phyloP scores from a whole-genome alignment of 1,284 basidiomycete genomes.

The Naganishia cerealis region DNA sequence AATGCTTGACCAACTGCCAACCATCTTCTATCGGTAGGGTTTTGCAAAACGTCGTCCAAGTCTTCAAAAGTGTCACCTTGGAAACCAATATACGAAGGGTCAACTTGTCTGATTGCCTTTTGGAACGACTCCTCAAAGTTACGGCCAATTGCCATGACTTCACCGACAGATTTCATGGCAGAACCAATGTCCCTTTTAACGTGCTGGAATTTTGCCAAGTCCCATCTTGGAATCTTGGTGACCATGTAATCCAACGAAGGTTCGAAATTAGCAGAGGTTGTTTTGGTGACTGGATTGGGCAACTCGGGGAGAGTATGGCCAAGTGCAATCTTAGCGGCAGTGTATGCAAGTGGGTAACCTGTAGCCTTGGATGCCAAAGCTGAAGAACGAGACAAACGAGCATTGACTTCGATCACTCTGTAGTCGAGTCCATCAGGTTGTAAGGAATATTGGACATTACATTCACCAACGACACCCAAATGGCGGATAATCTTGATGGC shows the following conservation, averaged over 20 bases:
- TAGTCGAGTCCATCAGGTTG: slow-evolving; percentile 91
- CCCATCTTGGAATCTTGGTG: slow-evolving; percentile 99
- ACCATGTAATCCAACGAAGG: slow-evolving; percentile 99
- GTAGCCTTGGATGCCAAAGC: slow-evolving; percentile 98
- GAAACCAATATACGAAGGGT: slow-evolving; percentile 73
- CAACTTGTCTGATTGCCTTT: slow-evolving; percentile 96
- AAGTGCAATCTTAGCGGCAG: slow-evolving; percentile 98
- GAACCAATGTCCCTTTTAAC: slow-evolving; percentile 95
- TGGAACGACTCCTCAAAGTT: slow-evolving; percentile 98
- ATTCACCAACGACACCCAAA: slow-evolving; percentile 96
- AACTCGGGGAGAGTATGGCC: slow-evolving; percentile 96
- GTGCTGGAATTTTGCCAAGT: slow-evolving; percentile 94
- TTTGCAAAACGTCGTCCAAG: slow-evolving; percentile 70
- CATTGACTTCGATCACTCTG: slow-evolving; percentile 97
- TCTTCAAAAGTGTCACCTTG: slow-evolving; percentile 70
- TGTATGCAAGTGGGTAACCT: slow-evolving; percentile 98
- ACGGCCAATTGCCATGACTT: slow-evolving; percentile 99
- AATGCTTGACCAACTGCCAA: slow-evolving; percentile 99
- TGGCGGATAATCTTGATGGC: slow-evolving; percentile 97
- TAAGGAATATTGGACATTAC: slow-evolving; percentile 84
- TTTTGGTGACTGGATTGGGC: slow-evolving; percentile 98
- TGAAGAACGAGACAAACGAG: slow-evolving; percentile 68
- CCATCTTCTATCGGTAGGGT: slow-evolving; percentile 76
- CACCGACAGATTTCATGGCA: slow-evolving; percentile 98
- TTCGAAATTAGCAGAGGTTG: slow-evolving; percentile 98